Percentiles rank a stretch among this genome's conserved stretches.
Conservation (phyloP, 2,329 filamentous ascomycete genomes). For the Xylariomycetidae sp. region DNA sequence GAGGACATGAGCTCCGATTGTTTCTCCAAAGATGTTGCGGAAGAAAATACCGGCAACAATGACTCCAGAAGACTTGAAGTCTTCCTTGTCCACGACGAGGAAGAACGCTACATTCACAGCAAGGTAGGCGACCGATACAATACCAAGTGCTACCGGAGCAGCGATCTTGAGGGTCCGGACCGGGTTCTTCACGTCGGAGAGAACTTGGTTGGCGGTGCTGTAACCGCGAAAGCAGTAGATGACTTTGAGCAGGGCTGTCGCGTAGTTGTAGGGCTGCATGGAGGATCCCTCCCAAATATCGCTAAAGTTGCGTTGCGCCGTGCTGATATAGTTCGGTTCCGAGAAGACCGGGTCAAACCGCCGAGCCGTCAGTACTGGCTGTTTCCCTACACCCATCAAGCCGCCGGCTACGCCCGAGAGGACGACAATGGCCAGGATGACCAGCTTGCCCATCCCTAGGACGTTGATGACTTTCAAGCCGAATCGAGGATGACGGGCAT, state of each 20-base stretch:
- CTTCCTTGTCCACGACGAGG: constrained; percentile 49
- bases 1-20: constrained; percentile 35
- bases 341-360: constrained; percentile 17
- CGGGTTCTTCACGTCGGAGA: constrained; percentile 52
- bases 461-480: constrained; percentile 43
- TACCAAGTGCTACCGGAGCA: constrained; percentile 46
- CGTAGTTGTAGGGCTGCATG: constrained; percentile 35
- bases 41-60: constrained; percentile 53
- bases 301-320: constrained; percentile 34
- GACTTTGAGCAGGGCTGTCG: constrained; percentile 49
- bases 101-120: constrained; percentile 55
- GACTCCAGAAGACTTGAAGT: constrained; percentile 46
- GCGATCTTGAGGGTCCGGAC: constrained; percentile 52
- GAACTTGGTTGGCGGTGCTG: constrained; percentile 48
- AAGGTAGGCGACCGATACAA: constrained; percentile 50
- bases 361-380: constrained; percentile 10
- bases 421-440: constrained; percentile 40
- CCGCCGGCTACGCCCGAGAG: constrained; percentile 35
- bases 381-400: constrained; percentile 24
- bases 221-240: constrained; percentile 51
- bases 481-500: constrained; percentile 38
- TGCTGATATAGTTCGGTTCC: constrained; percentile 20
- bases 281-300: constrained; percentile 33
- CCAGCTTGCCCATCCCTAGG: constrained; percentile 42
- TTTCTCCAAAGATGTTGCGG: constrained; percentile 44